phyloP scores from a whole-genome alignment of 768 basidiomycete species.

The Rhizopogon roseolus region DNA sequence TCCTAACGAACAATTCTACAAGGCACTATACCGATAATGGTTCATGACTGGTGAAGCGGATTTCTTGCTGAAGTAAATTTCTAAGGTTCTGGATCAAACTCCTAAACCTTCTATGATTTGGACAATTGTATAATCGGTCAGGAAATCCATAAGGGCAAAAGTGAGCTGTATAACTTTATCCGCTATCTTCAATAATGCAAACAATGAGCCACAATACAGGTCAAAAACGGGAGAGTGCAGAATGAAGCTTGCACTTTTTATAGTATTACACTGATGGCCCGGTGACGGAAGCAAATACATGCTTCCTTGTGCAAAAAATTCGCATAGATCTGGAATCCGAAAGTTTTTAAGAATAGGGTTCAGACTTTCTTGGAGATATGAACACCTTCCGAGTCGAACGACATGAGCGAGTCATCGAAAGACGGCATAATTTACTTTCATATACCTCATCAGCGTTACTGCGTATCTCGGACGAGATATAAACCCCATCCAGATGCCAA shows the following conservation, averaged over 20 bases:
- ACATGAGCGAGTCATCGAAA: neutral
- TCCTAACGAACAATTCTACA: neutral
- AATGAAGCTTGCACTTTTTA: neutral
- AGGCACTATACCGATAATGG: neutral
- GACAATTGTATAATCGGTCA: too few species aligned
- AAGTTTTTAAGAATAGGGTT: neutral
- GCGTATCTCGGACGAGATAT: neutral
- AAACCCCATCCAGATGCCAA: neutral
- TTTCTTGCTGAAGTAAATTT: too few species aligned
- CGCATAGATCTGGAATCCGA: neutral
- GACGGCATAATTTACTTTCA: neutral
- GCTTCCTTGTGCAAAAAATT: neutral
- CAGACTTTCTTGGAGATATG: neutral
- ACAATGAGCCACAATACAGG: neutral
- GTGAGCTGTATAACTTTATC: neutral
- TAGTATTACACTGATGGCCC: neutral
- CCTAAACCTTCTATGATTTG: too few species aligned
- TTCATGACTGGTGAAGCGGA: too few species aligned
- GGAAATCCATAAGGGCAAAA: neutral
- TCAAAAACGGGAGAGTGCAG: neutral
- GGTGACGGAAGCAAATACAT: neutral
- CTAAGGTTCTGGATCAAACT: too few species aligned
- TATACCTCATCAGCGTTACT: neutral
- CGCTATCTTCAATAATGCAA: neutral
- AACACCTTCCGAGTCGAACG: neutral